Evolutionary conservation across 148 eudicot genomes (phyloP).

Genomic region (Salicornia ramosissima): DNA sequence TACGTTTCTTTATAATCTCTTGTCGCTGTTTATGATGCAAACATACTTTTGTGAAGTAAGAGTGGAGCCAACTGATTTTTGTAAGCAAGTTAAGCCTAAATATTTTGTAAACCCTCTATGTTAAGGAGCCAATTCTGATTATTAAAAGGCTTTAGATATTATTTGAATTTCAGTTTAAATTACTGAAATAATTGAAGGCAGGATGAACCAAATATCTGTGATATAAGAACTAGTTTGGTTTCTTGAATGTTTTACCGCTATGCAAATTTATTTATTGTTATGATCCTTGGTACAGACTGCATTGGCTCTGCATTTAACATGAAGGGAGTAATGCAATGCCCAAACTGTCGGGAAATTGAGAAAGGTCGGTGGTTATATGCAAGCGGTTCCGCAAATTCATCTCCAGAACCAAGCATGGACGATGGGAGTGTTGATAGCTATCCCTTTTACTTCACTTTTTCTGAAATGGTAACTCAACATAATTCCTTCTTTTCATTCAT

Average conservation of each 20-base stretch:
- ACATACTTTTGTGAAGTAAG: background rate
- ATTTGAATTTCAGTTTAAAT: background rate
- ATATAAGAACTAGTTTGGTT: background rate
- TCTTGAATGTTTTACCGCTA: background rate
- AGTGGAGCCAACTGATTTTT: too few relatives aligned
- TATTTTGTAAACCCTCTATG: background rate
- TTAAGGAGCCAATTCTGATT: too few relatives aligned
- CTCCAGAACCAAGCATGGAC: conserved; percentile 37
- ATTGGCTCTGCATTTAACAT: conserved; percentile 73
- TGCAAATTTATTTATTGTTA: conserved; percentile 13
- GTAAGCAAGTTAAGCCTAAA: background rate
- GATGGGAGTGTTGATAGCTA: conserved; percentile 31
- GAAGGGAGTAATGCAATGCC: conserved; percentile 81
- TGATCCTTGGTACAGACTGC: conserved; percentile 48
- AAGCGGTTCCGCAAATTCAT: conserved; percentile 35
- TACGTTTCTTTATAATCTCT: background rate
- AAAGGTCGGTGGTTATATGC: conserved; percentile 63
- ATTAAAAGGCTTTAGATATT: background rate
- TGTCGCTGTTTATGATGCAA: background rate
- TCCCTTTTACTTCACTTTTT: conserved; percentile 34
- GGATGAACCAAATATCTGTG: conserved; percentile 1
- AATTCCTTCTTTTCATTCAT: conserved; percentile 1
- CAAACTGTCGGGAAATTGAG: conserved; percentile 73
- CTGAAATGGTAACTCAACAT: conserved; percentile 40
- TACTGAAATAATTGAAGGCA: background rate